phyloP scores from a whole-genome alignment of 441 rosid species.

The Euphorbia celastroides region DNA sequence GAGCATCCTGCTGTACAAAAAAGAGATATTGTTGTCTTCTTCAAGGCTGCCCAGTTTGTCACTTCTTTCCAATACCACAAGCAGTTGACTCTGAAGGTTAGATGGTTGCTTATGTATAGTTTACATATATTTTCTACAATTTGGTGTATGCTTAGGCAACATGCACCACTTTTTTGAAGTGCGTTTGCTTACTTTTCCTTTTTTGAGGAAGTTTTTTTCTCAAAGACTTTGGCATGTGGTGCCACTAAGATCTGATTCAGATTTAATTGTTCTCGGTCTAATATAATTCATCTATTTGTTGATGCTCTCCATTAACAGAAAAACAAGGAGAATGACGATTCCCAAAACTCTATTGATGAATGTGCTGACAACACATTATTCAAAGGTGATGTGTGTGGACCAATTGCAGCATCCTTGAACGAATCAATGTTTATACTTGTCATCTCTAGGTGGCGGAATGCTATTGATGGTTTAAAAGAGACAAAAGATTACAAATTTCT shows the following conservation, averaged over 20 bases:
- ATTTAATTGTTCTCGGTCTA: not conserved
- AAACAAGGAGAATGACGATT: conserved; percentile 27
- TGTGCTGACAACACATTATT: conserved; percentile 43
- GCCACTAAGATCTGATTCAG: not conserved
- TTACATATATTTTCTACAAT: not conserved
- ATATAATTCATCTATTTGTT: conserved; percentile 16
- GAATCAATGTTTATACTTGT: conserved; percentile 89
- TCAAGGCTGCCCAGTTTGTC: conserved; percentile 79
- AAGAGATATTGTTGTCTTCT: conserved; percentile 66
- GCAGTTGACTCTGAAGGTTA: conserved; percentile 55
- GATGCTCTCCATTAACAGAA: conserved; percentile 37
- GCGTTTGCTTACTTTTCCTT: not conserved
- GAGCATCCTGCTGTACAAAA: conserved; percentile 82
- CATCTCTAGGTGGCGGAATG: conserved; percentile 77
- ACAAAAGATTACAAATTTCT: conserved; percentile 76
- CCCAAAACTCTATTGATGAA: conserved; percentile 28
- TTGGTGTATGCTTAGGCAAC: not conserved
- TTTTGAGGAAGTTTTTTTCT: not conserved
- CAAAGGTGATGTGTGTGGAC: conserved; percentile 83
- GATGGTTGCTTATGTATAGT: conserved; percentile 22
- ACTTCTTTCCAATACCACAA: conserved; percentile 81
- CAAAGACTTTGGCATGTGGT: conserved; percentile 12
- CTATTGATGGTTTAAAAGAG: conserved; percentile 84
- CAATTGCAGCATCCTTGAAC: conserved; percentile 84
- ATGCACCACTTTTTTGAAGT: not conserved